Evolutionary conservation across 129 eudicot genomes (phyloP), one percentile per base, ranked within the genome.

Genomic region (Escallonia herrerae): DNA sequence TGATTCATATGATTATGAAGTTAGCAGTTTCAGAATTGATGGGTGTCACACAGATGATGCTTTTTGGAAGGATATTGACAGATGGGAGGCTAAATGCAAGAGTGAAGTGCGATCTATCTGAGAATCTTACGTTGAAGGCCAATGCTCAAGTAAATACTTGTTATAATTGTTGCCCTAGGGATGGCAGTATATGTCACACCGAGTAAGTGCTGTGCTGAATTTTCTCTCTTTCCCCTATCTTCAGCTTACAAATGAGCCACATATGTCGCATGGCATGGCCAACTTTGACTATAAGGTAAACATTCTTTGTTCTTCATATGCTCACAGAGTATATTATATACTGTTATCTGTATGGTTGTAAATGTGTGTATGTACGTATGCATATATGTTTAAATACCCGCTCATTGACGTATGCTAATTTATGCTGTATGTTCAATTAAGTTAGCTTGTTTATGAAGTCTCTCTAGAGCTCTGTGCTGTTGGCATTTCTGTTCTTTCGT

Each of bases 41-140:
- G 77, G 65, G 67, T 75, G 65, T 72, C 71, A 66, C 59, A 65
- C 81, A 93, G 99, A 64, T 89, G 70, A 86, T 93, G 95, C 96
- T 93, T 64, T 62, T 93, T 72, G 99, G 99, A 73, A 86, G 99
- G 67, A 51, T 93, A 22, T 60, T 79, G 83, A 89, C 89, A 7
- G 99, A 93, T 73, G 99, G 99, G 45, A 84, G 99, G 70, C 72
- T 93, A 60, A 89, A 77, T 84, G 99, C 96, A 11, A 80, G 99
- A 62, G 57, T 89, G 76, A 93, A 93, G 81, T 89, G 91, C 57
- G 99, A 93, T 74, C 67, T 93, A 67, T 61, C 89, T 46, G 99
- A 93, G 58, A 86, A 93, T 82, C 86, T 93, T 56, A 65, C 87
- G 3, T 53, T 93, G 81, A 93, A 89, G 84, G 95, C 79, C 68